Conservation (phyloP, 2,329 filamentous ascomycete species). For the Botrytis medusae region DNA sequence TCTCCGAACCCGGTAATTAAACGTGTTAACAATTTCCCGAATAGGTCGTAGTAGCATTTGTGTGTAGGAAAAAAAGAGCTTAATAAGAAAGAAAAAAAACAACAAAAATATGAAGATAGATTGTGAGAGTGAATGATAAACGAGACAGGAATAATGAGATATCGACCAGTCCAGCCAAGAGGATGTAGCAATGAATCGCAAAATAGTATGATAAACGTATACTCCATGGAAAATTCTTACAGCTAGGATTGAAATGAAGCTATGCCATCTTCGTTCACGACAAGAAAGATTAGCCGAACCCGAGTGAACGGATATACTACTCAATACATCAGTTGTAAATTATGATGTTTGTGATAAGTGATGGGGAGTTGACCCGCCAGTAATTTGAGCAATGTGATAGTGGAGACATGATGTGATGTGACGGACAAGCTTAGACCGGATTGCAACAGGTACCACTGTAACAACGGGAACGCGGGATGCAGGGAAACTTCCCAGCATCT, state of each 20-base stretch:
- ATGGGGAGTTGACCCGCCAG: background rate
- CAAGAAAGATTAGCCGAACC: background rate
- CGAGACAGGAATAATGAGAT: background rate
- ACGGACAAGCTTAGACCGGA: background rate
- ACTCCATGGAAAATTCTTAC: background rate
- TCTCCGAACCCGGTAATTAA: background rate
- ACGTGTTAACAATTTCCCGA: background rate
- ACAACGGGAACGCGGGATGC: background rate
- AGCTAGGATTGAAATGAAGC: background rate
- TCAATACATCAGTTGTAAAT: background rate
- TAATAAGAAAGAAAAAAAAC: background rate
- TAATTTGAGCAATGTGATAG: background rate
- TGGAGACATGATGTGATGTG: background rate
- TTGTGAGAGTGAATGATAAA: background rate
- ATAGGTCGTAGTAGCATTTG: background rate
- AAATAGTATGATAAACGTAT: background rate
- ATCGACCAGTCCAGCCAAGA: background rate
- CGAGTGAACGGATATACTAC: background rate
- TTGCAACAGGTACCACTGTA: background rate
- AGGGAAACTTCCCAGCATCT: slow-evolving; percentile 13
- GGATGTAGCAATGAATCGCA: background rate
- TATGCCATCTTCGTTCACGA: background rate
- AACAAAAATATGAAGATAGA: background rate
- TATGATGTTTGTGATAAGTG: background rate
- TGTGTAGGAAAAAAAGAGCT: background rate